A percentile compares a stretch with the other conserved stretches of the same genome.
phyloP scores from a whole-genome alignment of 2,329 filamentous ascomycete species.

The Aspergillus costaricaensis region DNA sequence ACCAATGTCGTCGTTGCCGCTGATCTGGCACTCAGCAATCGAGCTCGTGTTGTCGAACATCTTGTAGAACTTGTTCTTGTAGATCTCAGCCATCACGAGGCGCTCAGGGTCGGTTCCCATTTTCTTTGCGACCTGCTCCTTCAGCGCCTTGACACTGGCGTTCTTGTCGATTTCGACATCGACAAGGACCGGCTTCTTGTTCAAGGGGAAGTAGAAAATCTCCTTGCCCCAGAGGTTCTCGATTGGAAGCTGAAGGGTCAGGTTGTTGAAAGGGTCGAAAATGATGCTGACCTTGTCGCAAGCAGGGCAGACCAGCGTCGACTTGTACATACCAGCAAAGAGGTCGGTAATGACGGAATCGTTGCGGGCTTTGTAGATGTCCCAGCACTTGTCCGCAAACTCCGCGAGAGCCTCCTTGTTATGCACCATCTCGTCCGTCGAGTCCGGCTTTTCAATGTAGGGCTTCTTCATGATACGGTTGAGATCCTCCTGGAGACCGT shows the following conservation, averaged over 20 bases:
- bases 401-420: conserved; percentile 76
- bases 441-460: conserved; percentile 96
- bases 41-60: conserved; percentile 70
- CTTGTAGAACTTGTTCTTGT: conserved; percentile 82
- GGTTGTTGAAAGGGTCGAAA: conserved; percentile 94
- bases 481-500: conserved; percentile 91
- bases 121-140: conserved; percentile 57
- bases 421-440: conserved; percentile 91
- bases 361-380: conserved; percentile 87
- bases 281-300: conserved; percentile 97
- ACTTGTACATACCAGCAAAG: conserved; percentile 98
- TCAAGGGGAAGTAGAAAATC: conserved; percentile 76
- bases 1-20: conserved; percentile 61
- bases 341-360: conserved; percentile 94
- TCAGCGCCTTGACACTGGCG: conserved; percentile 58
- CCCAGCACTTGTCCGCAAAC: conserved; percentile 86
- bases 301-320: conserved; percentile 85
- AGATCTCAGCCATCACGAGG: conserved; percentile 84
- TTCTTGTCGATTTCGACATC: conserved; percentile 74
- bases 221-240: conserved; percentile 77
- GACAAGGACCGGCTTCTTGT: conserved; percentile 69
- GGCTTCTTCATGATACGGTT: conserved; percentile 94
- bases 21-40: conserved; percentile 71
- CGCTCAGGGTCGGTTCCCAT: conserved; percentile 51
- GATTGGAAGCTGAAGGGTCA: conserved; percentile 87